phyloP scores from a whole-genome alignment of 768 basidiomycete genomes.

The Pulveroboletus ravenelii region DNA sequence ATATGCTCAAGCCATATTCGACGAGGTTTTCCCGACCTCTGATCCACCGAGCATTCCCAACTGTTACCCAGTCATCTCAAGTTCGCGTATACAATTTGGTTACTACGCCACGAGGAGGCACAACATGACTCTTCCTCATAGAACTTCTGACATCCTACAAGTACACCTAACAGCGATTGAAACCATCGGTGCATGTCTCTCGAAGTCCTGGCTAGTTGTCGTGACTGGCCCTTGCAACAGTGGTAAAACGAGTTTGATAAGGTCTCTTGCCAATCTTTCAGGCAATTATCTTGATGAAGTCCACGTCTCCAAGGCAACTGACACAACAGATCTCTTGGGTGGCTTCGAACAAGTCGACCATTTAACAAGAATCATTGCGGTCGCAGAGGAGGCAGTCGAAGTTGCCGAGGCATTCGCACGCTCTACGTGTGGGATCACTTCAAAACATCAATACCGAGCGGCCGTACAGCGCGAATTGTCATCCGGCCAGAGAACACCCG shows the following conservation, averaged over 20 bases:
- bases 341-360: slow-evolving; percentile 89
- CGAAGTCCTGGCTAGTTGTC: slow-evolving; percentile 85
- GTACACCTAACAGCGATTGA: slow-evolving; percentile 63
- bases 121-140: slow-evolving; percentile 30
- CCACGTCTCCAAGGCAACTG: slow-evolving; percentile 78
- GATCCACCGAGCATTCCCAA: slow-evolving; percentile 38
- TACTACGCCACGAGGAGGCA: slow-evolving; percentile 42
- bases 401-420: slow-evolving; percentile 39
- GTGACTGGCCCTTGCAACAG: slow-evolving; percentile 66
- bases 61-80: slow-evolving; percentile 33
- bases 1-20: slow-evolving; percentile 49
- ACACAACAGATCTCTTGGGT: slow-evolving; percentile 91
- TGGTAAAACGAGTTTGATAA: slow-evolving; percentile 79
- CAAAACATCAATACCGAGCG: slow-evolving; percentile 12
- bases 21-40: slow-evolving; percentile 41
- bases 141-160: slow-evolving; percentile 53
- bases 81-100: slow-evolving; percentile 60
- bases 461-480: slow-evolving; percentile 15
- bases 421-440: slow-evolving; percentile 22
- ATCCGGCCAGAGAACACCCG: slow-evolving; percentile 12
- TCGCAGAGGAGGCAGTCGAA: slow-evolving; percentile 39
- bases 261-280: slow-evolving; percentile 61
- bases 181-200: slow-evolving; percentile 66
- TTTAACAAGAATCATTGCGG: slow-evolving; percentile 33
- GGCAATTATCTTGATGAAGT: slow-evolving; percentile 72